Conservation (phyloP, 2,329 filamentous ascomycete species). For the Trichoderma sp. region DNA sequence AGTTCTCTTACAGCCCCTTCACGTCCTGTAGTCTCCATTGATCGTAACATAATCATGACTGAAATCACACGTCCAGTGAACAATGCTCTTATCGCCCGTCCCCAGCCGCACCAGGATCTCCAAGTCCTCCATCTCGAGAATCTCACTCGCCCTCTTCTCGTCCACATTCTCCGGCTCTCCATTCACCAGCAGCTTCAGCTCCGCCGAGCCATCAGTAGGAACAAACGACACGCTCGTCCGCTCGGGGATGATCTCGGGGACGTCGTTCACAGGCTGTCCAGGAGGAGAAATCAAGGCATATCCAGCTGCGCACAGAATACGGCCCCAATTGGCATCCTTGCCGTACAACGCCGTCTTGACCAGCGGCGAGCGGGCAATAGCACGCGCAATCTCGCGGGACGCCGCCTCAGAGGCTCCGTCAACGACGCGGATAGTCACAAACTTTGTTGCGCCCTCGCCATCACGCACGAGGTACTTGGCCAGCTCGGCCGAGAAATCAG, state of each 20-base stretch:
- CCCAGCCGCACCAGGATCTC: conserved; percentile 77
- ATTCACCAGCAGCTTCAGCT: conserved; percentile 74
- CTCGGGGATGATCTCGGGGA: conserved; percentile 66
- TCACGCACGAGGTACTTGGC: conserved; percentile 94
- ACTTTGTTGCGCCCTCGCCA: conserved; percentile 97
- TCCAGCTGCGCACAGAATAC: conserved; percentile 91
- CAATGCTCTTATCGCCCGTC: conserved; percentile 67
- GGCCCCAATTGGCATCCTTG: conserved; percentile 97
- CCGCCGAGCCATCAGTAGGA: conserved; percentile 72
- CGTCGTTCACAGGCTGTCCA: conserved; percentile 58
- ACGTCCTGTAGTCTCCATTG: conserved; percentile 70
- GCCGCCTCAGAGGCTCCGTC: conserved; percentile 70
- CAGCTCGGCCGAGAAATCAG: conserved; percentile 77
- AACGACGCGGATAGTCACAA: conserved; percentile 85
- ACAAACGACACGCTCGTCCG: conserved; percentile 78
- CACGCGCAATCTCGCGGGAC: conserved; percentile 78
- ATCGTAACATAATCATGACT: conserved; percentile 78
- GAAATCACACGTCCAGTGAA: conserved; percentile 86
- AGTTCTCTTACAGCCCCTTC: background rate
- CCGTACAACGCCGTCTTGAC: conserved; percentile 98
- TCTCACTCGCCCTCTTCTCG: conserved; percentile 74
- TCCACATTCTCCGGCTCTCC: conserved; percentile 81
- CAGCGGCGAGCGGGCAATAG: conserved; percentile 87
- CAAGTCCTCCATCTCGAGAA: conserved; percentile 75
- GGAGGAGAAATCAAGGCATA: conserved; percentile 69